Percentiles rank a stretch among this genome's conserved stretches.
Evolutionary conservation across 371 early-diverging fungal genomes (phyloP).

Genomic region (Rhizopus sp.): DNA sequence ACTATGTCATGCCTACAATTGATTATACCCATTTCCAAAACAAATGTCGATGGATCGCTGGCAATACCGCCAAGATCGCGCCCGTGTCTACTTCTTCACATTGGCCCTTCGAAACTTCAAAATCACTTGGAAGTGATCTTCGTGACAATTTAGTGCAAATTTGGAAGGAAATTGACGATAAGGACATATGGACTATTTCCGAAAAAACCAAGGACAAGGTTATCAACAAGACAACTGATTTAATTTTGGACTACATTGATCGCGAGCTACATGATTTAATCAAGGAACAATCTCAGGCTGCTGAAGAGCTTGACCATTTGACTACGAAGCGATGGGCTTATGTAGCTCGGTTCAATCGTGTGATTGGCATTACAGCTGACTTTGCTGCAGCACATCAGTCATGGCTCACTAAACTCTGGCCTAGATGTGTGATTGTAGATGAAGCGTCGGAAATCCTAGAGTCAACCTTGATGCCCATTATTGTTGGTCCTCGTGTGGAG

Average conservation of each 20-base stretch:
- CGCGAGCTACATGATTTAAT: conserved; percentile 25
- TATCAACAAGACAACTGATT: conserved; percentile 7
- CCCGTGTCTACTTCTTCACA: conserved; percentile 18
- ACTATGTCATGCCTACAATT: conserved; percentile 25
- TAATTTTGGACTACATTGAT: conserved; percentile 27
- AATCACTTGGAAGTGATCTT: not conserved
- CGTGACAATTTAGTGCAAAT: conserved; percentile 12
- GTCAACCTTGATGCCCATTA: conserved; percentile 19
- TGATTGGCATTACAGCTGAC: conserved; percentile 45
- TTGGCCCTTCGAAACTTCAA: conserved; percentile 38
- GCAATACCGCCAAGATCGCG: conserved; percentile 1
- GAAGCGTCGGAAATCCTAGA: conserved; percentile 38
- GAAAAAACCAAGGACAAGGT: conserved; percentile 4
- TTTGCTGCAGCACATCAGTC: conserved; percentile 38
- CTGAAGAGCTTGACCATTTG: conserved; percentile 23
- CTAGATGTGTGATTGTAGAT: conserved; percentile 40
- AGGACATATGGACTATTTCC: conserved; percentile 23
- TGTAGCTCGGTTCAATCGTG: conserved; percentile 33
- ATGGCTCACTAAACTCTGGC: conserved; percentile 29
- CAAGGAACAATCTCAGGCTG: conserved; percentile 25
- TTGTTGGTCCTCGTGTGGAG: conserved; percentile 31
- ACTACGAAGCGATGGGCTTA: conserved; percentile 26
- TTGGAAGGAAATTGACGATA: conserved; percentile 15
- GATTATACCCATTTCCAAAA: conserved; percentile 10
- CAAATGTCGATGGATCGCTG: conserved; percentile 19